These are phyloP conservation scores for Tuber indicum DNA, from an alignment of 495 filamentous ascomycete species.

Conservation along the genomic window DNA sequence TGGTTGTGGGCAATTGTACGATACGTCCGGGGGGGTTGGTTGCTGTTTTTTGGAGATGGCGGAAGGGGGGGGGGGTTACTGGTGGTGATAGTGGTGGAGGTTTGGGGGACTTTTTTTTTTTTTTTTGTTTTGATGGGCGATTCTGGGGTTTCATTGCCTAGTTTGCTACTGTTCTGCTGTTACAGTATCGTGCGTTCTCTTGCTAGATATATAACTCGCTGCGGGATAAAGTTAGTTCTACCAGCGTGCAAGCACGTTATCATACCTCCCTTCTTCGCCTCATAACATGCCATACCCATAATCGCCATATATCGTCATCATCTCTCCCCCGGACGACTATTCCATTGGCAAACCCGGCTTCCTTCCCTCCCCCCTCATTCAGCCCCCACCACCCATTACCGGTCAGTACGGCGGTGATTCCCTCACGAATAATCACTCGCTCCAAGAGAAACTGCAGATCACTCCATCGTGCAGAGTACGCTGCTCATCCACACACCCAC, in stretches of 20 bases:
- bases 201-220: neutral
- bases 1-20: too few species aligned
- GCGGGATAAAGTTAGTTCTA: neutral
- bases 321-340: neutral
- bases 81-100: neutral
- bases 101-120: neutral
- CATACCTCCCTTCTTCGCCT: neutral
- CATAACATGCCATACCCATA: neutral
- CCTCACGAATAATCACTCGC: slow-evolving; percentile 1
- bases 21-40: neutral
- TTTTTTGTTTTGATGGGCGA: neutral
- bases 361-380: neutral
- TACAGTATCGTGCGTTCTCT: neutral
- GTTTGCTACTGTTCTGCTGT: neutral
- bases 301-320: neutral
- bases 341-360: neutral
- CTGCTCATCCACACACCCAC: neutral
- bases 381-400: neutral
- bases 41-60: too few species aligned
- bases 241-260: neutral
- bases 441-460: neutral
- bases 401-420: neutral
- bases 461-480: neutral
- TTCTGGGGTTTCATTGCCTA: neutral
- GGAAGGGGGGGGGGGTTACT: neutral